These are phyloP conservation scores for Symbiodinium pilosum DNA, from an alignment of 73 alveolate genomes.

Conservation along the genomic window DNA sequence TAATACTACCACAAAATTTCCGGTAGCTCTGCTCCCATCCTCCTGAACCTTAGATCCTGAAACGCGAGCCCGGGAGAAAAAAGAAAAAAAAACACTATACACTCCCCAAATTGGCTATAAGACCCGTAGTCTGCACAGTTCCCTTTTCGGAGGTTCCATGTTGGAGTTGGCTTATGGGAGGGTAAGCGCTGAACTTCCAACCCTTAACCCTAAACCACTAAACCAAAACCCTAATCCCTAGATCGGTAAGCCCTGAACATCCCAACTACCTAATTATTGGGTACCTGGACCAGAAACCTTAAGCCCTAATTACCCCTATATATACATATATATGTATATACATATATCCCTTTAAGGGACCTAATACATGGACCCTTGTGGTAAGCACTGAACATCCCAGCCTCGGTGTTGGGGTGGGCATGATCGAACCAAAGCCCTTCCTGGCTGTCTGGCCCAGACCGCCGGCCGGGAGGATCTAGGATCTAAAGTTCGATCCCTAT, in stretches of 20 bases:
- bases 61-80: too few species aligned
- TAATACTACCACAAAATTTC: too few species aligned
- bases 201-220: too few species aligned
- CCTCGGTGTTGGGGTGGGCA: conserved; percentile 85
- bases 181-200: too few species aligned
- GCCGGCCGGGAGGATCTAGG: neutral
- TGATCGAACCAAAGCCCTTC: conserved; percentile 61
- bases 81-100: too few species aligned
- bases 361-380: neutral
- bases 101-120: too few species aligned
- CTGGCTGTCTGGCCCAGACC: conserved; percentile 6
- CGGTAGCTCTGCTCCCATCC: too few species aligned
- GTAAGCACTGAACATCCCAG: neutral
- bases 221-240: neutral
- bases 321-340: too few species aligned
- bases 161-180: too few species aligned
- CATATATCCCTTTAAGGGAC: neutral
- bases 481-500: neutral
- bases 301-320: neutral
- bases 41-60: too few species aligned
- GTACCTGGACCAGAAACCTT: neutral
- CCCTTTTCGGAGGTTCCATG: too few species aligned
- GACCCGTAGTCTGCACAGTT: too few species aligned
- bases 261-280: neutral
- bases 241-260: neutral